Conservation (phyloP, 2,329 filamentous ascomycete genomes). For the Diaporthe sp. region DNA sequence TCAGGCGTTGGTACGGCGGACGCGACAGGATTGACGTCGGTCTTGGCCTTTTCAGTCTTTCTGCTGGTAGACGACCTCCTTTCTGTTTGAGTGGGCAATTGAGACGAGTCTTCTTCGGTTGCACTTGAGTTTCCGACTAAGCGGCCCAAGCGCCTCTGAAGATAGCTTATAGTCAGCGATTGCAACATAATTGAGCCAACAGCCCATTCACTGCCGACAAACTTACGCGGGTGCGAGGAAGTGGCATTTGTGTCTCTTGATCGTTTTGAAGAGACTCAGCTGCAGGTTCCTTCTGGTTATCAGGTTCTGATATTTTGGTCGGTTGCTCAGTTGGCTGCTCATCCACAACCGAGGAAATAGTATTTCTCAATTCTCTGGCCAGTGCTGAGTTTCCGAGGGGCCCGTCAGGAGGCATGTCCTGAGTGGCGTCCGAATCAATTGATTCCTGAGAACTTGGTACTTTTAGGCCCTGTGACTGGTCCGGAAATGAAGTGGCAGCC, state of each 20-base stretch:
- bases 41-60: slow-evolving; percentile 35
- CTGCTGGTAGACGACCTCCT: slow-evolving; percentile 27
- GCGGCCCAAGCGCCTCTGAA: slow-evolving; percentile 39
- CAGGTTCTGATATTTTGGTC: background rate
- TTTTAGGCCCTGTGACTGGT: background rate
- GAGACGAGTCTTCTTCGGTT: slow-evolving; percentile 33
- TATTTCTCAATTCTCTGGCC: slow-evolving; percentile 31
- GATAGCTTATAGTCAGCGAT: slow-evolving; percentile 9
- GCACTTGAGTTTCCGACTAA: slow-evolving; percentile 30
- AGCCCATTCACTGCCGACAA: background rate
- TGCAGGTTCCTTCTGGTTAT: background rate
- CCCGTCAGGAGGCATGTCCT: slow-evolving; percentile 35
- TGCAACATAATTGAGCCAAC: background rate
- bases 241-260: background rate
- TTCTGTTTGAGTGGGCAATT: slow-evolving; percentile 25
- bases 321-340: slow-evolving; percentile 5
- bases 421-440: slow-evolving; percentile 33
- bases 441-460: slow-evolving; percentile 34
- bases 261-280: slow-evolving; percentile 19
- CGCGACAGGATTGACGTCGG: slow-evolving; percentile 7
- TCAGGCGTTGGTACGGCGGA: background rate
- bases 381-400: slow-evolving; percentile 23
- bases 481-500: slow-evolving; percentile 11
- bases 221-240: slow-evolving; percentile 35
- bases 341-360: slow-evolving; percentile 34